phyloP scores from a whole-genome alignment of 148 eudicot species.

The Vaccinium corymbosum region DNA sequence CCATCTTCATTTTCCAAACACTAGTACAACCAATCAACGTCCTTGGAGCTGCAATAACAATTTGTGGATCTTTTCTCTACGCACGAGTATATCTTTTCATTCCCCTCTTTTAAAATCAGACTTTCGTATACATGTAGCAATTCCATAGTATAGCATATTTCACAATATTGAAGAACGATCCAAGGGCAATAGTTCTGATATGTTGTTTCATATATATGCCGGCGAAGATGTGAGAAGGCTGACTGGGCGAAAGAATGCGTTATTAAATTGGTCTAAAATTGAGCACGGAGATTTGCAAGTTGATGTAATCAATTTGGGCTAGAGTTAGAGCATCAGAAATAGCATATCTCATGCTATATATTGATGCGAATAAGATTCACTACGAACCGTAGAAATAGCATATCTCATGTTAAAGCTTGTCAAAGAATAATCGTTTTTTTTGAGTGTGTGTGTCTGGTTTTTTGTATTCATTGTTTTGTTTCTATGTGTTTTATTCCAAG shows the following conservation, averaged over 20 bases:
- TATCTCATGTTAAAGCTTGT: no score
- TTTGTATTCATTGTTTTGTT: no score
- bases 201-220: not conserved
- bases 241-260: not conserved
- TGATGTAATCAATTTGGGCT: not conserved
- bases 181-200: not conserved
- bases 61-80: slow-evolving; percentile 48
- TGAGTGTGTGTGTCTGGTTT: no score
- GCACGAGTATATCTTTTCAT: slow-evolving; percentile 28
- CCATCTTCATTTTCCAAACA: slow-evolving; percentile 46
- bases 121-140: no score
- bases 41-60: slow-evolving; percentile 51
- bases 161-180: not conserved
- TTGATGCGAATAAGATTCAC: not conserved
- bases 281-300: not conserved
- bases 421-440: no score
- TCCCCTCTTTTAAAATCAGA: no score
- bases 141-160: not conserved
- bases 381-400: not conserved
- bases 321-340: not conserved
- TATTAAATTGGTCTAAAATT: not conserved
- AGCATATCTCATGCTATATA: not conserved
- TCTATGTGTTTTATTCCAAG: no score
- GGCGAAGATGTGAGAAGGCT: not conserved
- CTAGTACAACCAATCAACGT: slow-evolving; percentile 46